phyloP scores from a whole-genome alignment of 2,329 filamentous ascomycete species.

The Venturia effusa region DNA sequence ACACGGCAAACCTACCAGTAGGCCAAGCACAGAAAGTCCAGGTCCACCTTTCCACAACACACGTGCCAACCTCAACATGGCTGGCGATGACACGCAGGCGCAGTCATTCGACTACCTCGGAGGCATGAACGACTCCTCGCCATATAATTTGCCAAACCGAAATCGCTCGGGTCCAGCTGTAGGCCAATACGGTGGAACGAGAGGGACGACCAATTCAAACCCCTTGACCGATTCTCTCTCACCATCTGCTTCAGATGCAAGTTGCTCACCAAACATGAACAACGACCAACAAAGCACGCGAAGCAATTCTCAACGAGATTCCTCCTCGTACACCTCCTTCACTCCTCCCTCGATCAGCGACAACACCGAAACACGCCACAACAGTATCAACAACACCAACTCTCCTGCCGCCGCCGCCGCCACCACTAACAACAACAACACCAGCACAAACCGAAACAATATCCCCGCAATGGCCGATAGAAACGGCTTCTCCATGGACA shows the following conservation, averaged over 20 bases:
- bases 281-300: background rate
- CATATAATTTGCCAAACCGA: conserved; percentile 6
- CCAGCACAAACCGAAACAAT: background rate
- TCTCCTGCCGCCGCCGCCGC: background rate
- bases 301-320: conserved; percentile 8
- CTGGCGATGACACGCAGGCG: conserved; percentile 14
- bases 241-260: conserved; percentile 16
- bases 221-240: conserved; percentile 17
- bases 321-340: conserved; percentile 13
- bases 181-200: background rate
- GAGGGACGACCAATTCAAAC: conserved; percentile 11
- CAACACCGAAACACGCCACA: background rate
- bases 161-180: background rate
- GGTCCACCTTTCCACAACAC: conserved; percentile 20
- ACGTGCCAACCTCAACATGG: conserved; percentile 18
- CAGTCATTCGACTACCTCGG: conserved; percentile 3
- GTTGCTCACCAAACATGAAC: conserved; percentile 14
- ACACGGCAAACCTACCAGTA: conserved; percentile 5
- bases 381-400: background rate
- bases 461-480: background rate
- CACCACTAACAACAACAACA: background rate
- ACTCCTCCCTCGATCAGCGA: conserved; percentile 9
- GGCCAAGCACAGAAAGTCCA: conserved; percentile 1
- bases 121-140: conserved; percentile 1
- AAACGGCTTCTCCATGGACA: background rate